Percentiles rank a stretch among this genome's conserved stretches.
Conservation (phyloP, 2,329 filamentous ascomycete species). For the Mariannaea sp. region DNA sequence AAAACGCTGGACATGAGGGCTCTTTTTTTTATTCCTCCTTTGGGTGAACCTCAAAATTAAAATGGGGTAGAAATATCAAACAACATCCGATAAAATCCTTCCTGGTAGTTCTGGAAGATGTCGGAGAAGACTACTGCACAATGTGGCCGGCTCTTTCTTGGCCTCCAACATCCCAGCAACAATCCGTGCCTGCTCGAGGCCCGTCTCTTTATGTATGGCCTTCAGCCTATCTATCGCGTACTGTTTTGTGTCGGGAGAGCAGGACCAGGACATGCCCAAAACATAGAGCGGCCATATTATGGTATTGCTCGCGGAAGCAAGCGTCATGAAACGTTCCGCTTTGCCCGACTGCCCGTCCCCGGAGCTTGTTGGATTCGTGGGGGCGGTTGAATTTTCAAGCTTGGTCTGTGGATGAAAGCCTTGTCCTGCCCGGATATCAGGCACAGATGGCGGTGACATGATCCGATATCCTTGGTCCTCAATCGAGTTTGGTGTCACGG, state of each 20-base stretch:
- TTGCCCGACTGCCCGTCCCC: slow-evolving; percentile 42
- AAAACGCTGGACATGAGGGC: neutral
- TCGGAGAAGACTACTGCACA: slow-evolving; percentile 11
- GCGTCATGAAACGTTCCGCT: slow-evolving; percentile 53
- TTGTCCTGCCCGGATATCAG: slow-evolving; percentile 11
- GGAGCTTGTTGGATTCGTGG: slow-evolving; percentile 48
- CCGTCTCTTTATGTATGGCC: slow-evolving; percentile 52
- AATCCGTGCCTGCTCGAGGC: slow-evolving; percentile 50
- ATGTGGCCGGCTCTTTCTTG: slow-evolving; percentile 28
- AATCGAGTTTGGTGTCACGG: slow-evolving; percentile 36
- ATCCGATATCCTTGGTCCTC: slow-evolving; percentile 40
- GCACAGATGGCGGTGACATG: slow-evolving; percentile 31
- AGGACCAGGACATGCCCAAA: slow-evolving; percentile 53
- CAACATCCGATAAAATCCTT: slow-evolving; percentile 33
- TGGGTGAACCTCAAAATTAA: neutral
- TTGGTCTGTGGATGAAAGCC: slow-evolving; percentile 22
- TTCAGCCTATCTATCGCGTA: slow-evolving; percentile 53
- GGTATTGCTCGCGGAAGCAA: slow-evolving; percentile 54
- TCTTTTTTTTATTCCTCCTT: neutral
- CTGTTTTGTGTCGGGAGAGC: slow-evolving; percentile 46
- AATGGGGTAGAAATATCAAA: slow-evolving; percentile 33
- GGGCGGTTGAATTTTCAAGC: slow-evolving; percentile 42
- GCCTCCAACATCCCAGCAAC: slow-evolving; percentile 50
- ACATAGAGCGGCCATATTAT: slow-evolving; percentile 57
- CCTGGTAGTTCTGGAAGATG: slow-evolving; percentile 38